Evolutionary conservation across 2,329 filamentous ascomycete genomes (phyloP).

Genomic region (Cytospora piceicola): DNA sequence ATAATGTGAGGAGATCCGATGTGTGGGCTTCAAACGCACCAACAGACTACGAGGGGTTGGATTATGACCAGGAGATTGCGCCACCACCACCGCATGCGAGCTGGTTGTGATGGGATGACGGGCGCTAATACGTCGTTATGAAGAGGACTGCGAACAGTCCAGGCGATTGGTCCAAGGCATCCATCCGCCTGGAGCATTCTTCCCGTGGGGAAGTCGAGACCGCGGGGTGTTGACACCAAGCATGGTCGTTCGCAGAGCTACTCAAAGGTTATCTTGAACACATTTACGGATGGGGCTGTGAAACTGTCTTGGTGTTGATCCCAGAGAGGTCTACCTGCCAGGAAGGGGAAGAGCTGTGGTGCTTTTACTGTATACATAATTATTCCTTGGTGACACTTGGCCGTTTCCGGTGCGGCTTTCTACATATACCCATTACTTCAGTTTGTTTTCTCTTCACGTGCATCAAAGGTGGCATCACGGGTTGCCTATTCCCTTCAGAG

Average conservation of each 20-base stretch:
- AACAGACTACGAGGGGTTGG: constrained; percentile 28
- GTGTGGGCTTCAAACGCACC: constrained; percentile 23
- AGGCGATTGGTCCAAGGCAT: neutral
- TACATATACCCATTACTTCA: neutral
- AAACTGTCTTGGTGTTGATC: neutral
- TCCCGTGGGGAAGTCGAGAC: too few relatives aligned
- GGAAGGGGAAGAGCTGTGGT: neutral
- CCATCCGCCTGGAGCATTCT: too few relatives aligned
- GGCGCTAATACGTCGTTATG: neutral
- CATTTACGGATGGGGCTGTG: neutral
- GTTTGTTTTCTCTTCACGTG: neutral
- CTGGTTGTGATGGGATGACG: constrained; percentile 18
- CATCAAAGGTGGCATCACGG: neutral
- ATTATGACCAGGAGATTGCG: constrained; percentile 28
- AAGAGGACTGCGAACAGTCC: neutral
- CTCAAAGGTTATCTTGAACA: neutral
- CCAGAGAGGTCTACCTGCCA: neutral
- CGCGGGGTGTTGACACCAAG: neutral
- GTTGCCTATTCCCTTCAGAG: neutral
- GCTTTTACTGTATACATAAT: neutral
- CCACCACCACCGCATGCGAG: constrained; percentile 23
- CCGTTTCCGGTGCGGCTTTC: neutral
- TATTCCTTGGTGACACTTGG: neutral
- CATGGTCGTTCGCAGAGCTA: neutral
- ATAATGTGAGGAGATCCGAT: constrained; percentile 15